Percentiles rank a stretch among this genome's conserved stretches.
These are phyloP conservation scores for Trypanosoma vivax DNA, from an alignment of 208 protist genomes.

Conservation along the genomic window DNA sequence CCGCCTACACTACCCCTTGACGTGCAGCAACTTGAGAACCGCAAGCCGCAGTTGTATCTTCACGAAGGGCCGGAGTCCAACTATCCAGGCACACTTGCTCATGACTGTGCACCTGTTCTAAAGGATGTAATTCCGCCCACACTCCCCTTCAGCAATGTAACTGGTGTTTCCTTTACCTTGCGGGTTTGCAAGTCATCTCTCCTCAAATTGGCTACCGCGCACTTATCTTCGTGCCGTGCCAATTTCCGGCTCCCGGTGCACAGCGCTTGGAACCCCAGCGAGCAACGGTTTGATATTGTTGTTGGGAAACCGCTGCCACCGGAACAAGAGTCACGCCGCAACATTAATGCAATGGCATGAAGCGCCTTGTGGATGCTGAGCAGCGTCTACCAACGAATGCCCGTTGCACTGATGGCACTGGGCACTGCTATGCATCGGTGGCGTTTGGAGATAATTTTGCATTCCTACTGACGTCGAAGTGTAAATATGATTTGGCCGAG, in stretches of 20 bases:
- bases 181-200: conserved; percentile 22
- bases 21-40: conserved; percentile 8
- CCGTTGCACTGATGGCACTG: conserved; percentile 10
- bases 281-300: conserved; percentile 9
- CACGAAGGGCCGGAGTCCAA: no score
- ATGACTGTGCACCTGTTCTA: no score
- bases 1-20: conserved; percentile 9
- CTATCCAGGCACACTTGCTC: no score
- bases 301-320: conserved; percentile 21
- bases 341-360: conserved; percentile 18
- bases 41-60: neutral
- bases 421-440: conserved; percentile 16
- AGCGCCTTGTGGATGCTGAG: conserved; percentile 20
- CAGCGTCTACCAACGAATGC: conserved; percentile 15
- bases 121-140: neutral
- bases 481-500: conserved; percentile 10
- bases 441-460: conserved; percentile 11
- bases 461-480: conserved; percentile 14
- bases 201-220: conserved; percentile 15
- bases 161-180: conserved; percentile 11
- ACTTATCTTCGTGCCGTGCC: conserved; percentile 13
- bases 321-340: conserved; percentile 11
- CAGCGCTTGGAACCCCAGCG: conserved; percentile 7
- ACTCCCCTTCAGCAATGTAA: neutral
- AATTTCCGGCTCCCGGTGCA: conserved; percentile 15